Evolutionary conservation across 768 basidiomycete genomes (phyloP).

Genomic region (Collybia nuda): DNA sequence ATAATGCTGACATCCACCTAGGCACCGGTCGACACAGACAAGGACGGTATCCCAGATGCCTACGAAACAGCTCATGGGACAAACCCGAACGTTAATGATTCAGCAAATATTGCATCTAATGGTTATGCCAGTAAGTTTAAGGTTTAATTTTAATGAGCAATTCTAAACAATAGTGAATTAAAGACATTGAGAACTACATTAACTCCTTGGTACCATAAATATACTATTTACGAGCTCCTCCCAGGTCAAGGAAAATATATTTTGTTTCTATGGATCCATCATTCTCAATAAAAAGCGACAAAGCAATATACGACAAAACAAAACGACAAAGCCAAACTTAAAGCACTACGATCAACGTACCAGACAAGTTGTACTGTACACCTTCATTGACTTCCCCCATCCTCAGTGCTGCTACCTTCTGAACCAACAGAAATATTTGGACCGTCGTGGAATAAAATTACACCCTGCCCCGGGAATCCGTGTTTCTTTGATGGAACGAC

Average conservation of each 20-base stretch:
- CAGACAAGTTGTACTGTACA: conserved; percentile 3
- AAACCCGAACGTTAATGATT: conserved; percentile 28
- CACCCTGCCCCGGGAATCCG: conserved; percentile 12
- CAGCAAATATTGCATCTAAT: conserved; percentile 28
- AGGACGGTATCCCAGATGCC: conserved; percentile 31
- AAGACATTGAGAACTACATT: conserved; percentile 36
- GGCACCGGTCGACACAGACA: conserved; percentile 28
- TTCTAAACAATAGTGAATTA: background rate
- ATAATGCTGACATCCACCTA: conserved; percentile 1
- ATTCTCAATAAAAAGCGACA: conserved; percentile 2
- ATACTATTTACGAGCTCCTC: too few species aligned
- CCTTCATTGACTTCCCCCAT: conserved; percentile 4
- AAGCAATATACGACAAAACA: conserved; percentile 8
- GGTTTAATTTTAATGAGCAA: background rate
- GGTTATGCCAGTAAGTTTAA: conserved; percentile 33
- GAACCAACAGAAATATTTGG: conserved; percentile 6
- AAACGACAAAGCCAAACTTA: conserved; percentile 10
- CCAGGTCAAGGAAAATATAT: background rate
- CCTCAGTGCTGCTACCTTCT: conserved; percentile 7
- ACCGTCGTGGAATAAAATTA: conserved; percentile 8
- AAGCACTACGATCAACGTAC: background rate
- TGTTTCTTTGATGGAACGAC: conserved; percentile 10
- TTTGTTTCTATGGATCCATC: background rate
- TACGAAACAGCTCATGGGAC: conserved; percentile 31
- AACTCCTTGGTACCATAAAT: conserved; percentile 25